Evolutionary conservation across 352 stramenopile genomes (phyloP).

Genomic region (Globisporangium canariense): DNA sequence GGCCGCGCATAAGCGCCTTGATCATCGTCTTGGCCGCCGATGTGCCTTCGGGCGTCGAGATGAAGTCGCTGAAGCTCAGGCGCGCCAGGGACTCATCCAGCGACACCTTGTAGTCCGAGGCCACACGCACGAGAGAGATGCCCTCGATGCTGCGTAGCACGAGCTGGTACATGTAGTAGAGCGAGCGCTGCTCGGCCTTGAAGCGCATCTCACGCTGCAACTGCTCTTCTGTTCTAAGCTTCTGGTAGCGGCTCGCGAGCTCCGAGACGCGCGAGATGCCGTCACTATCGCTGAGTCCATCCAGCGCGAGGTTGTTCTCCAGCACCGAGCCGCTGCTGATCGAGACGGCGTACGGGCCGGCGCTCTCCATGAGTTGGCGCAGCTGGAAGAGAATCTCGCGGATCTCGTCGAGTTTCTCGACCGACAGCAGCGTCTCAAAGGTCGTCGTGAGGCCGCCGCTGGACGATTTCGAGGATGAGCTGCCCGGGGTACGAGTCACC

Average conservation of each 20-base stretch:
- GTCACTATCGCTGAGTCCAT: slow-evolving; percentile 31
- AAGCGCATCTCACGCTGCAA: slow-evolving; percentile 72
- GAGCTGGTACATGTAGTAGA: slow-evolving; percentile 79
- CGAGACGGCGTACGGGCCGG: slow-evolving; percentile 69
- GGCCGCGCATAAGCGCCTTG: slow-evolving; percentile 70
- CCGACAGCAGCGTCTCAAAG: slow-evolving; percentile 42
- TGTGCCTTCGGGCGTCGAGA: slow-evolving; percentile 57
- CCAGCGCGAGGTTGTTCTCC: slow-evolving; percentile 52
- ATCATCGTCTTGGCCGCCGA: slow-evolving; percentile 73
- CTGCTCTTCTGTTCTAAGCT: slow-evolving; percentile 67
- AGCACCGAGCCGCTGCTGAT: slow-evolving; percentile 60
- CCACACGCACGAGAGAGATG: slow-evolving; percentile 68
- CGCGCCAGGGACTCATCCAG: slow-evolving; percentile 60
- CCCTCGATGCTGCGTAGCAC: slow-evolving; percentile 75
- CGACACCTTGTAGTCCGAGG: slow-evolving; percentile 64
- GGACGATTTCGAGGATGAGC: slow-evolving; percentile 18
- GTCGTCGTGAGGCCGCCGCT: slow-evolving; percentile 17
- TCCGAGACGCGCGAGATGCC: slow-evolving; percentile 59
- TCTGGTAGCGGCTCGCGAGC: slow-evolving; percentile 66
- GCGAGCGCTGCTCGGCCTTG: slow-evolving; percentile 77
- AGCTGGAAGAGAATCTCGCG: slow-evolving; percentile 83
- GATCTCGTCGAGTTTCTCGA: slow-evolving; percentile 63
- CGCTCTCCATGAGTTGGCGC: slow-evolving; percentile 76
- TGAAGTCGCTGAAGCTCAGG: slow-evolving; percentile 74
- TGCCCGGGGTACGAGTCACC: slow-evolving; percentile 20